These are phyloP conservation scores for Trypanosoma brucei DNA, from an alignment of 208 protist genomes.

Conservation along the genomic window DNA sequence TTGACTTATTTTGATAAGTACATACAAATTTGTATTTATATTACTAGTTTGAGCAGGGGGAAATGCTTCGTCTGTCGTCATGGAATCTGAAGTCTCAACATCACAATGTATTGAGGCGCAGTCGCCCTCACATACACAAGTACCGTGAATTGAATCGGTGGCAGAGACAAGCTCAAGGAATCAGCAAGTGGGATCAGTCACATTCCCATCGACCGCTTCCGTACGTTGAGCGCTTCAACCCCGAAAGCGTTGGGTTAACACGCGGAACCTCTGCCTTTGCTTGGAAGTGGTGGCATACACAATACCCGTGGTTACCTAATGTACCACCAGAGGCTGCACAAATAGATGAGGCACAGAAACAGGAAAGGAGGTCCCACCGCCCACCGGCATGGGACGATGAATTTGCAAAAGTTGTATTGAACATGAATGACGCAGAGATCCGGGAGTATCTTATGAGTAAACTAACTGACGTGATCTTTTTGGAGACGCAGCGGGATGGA, in stretches of 20 bases:
- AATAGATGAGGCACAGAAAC: constrained; percentile 29
- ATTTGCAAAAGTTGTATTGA: constrained; percentile 66
- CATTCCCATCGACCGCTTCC: constrained; percentile 83
- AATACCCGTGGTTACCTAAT: constrained; percentile 89
- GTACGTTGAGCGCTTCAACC: constrained; percentile 83
- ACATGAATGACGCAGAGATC: constrained; percentile 74
- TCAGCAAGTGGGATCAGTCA: constrained; percentile 84
- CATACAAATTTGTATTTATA: too few relatives aligned
- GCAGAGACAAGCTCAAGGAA: constrained; percentile 87
- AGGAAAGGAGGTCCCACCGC: constrained; percentile 32
- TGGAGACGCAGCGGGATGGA: constrained; percentile 83
- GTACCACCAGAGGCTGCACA: constrained; percentile 33
- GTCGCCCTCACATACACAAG: constrained; percentile 80
- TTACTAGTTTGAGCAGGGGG: not conserved
- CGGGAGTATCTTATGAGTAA: constrained; percentile 64
- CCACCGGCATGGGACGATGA: constrained; percentile 80
- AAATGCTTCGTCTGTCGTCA: constrained; percentile 36
- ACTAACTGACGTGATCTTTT: constrained; percentile 85
- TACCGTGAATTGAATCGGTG: constrained; percentile 87
- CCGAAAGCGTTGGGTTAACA: constrained; percentile 79
- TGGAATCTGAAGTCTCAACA: constrained; percentile 63
- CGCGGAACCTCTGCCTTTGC: constrained; percentile 69
- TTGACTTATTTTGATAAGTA: too few relatives aligned
- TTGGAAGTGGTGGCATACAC: constrained; percentile 91
- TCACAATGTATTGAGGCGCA: constrained; percentile 76